Percentiles rank a stretch among this genome's conserved stretches.
Conservation (phyloP, 768 basidiomycete species). For the Suillus subluteus region DNA sequence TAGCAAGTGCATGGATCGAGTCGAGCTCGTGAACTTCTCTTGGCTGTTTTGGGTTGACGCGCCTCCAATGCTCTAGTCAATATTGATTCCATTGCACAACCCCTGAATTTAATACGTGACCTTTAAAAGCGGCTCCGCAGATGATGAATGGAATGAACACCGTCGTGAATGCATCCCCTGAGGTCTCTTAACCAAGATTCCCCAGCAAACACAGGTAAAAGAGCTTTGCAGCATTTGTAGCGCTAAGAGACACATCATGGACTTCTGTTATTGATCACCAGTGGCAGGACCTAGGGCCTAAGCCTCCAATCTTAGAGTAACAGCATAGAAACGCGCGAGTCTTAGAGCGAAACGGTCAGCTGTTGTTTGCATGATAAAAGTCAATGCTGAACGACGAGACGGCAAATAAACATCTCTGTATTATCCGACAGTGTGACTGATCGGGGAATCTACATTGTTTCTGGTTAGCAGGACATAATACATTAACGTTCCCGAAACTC, state of each 20-base stretch:
- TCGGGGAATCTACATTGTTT: neutral
- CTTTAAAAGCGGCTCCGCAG: neutral
- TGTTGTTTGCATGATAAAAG: neutral
- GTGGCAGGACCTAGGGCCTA: neutral
- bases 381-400: neutral
- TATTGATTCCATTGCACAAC: too few species aligned
- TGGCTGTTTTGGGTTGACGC: too few species aligned
- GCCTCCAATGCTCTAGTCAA: too few species aligned
- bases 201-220: too few species aligned
- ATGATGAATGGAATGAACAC: too few species aligned
- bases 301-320: neutral
- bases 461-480: neutral
- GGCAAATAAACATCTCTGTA: neutral
- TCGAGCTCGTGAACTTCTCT: too few species aligned
- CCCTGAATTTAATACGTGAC: too few species aligned
- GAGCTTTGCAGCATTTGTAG: too few species aligned
- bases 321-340: neutral
- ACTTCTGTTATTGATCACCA: neutral
- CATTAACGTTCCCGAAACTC: neutral
- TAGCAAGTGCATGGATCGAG: too few species aligned
- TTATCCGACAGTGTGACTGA: neutral
- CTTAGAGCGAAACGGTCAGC: neutral
- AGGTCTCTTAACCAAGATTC: too few species aligned
- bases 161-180: too few species aligned
- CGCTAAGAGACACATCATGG: too few species aligned